Percentiles rank a stretch among this genome's conserved stretches.
Evolutionary conservation across 2,329 filamentous ascomycete species (phyloP).

Genomic region (Didymella glomerata): DNA sequence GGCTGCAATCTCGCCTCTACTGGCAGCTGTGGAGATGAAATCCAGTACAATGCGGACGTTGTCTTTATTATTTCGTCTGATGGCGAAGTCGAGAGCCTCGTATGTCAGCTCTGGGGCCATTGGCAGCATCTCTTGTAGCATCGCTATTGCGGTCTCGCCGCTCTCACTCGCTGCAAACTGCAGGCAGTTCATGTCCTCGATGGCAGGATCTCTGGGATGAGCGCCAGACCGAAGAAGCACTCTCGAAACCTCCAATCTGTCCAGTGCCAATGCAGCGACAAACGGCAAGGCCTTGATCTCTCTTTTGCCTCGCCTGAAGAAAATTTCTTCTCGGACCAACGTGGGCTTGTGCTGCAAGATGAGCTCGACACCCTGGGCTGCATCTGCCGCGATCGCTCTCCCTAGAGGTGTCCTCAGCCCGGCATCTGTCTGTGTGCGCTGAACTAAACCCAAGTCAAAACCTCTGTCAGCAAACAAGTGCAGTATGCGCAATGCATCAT

Average conservation of each 20-base stretch:
- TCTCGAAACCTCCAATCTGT: conserved; percentile 25
- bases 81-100: conserved; percentile 29
- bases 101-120: conserved; percentile 29
- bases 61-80: conserved; percentile 25
- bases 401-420: conserved; percentile 26
- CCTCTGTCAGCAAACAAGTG: conserved; percentile 24
- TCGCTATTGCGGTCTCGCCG: conserved; percentile 23
- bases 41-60: conserved; percentile 27
- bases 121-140: conserved; percentile 28
- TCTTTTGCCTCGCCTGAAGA: conserved; percentile 27
- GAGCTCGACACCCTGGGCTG: conserved; percentile 31
- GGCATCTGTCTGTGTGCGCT: conserved; percentile 28
- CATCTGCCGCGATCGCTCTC: conserved; percentile 28
- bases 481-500: conserved; percentile 34
- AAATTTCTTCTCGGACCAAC: conserved; percentile 28
- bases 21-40: conserved; percentile 28
- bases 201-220: conserved; percentile 30
- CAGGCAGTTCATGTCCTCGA: conserved; percentile 29
- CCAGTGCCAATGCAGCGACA: conserved; percentile 23
- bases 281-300: conserved; percentile 30
- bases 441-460: conserved; percentile 24
- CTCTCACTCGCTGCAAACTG: conserved; percentile 27
- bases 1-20: conserved; percentile 25
- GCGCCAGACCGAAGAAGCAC: conserved; percentile 29
- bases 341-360: conserved; percentile 25